phyloP scores from a whole-genome alignment of 2,329 filamentous ascomycete genomes.

The Ceratocystis eucalypticola region DNA sequence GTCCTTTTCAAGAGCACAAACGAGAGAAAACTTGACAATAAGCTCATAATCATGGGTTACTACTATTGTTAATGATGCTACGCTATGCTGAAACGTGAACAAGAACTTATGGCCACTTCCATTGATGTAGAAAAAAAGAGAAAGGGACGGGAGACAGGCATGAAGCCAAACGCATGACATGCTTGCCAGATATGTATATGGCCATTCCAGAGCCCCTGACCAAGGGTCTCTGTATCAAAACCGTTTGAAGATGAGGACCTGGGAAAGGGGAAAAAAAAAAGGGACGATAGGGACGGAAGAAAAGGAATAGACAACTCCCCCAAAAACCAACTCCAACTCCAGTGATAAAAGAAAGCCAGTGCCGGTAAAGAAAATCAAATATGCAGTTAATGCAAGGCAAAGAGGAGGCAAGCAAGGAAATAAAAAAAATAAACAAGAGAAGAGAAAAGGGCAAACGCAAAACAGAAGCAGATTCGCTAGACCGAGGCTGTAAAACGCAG shows the following conservation, averaged over 20 bases:
- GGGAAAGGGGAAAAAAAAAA: not conserved
- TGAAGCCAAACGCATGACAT: not conserved
- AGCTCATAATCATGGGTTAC: not conserved
- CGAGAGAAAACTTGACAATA: not conserved
- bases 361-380: conserved; percentile 20
- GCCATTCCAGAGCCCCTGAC: not conserved
- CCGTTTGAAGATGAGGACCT: not conserved
- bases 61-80: conserved; percentile 1
- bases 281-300: conserved; percentile 10
- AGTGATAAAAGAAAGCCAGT: conserved; percentile 13
- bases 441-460: conserved; percentile 18
- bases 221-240: not conserved
- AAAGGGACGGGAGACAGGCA: not conserved
- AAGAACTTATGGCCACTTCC: not conserved
- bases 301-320: conserved; percentile 11
- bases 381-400: conserved; percentile 15
- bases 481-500: conserved; percentile 1
- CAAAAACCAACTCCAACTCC: conserved; percentile 21
- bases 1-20: not conserved
- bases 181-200: not conserved
- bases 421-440: conserved; percentile 9
- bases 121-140: not conserved
- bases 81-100: conserved; percentile 7
- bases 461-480: conserved; percentile 17
- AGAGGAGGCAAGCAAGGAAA: conserved; percentile 3